Conservation (phyloP, 352 stramenopile species). For the Phytophthora colocasiae region DNA sequence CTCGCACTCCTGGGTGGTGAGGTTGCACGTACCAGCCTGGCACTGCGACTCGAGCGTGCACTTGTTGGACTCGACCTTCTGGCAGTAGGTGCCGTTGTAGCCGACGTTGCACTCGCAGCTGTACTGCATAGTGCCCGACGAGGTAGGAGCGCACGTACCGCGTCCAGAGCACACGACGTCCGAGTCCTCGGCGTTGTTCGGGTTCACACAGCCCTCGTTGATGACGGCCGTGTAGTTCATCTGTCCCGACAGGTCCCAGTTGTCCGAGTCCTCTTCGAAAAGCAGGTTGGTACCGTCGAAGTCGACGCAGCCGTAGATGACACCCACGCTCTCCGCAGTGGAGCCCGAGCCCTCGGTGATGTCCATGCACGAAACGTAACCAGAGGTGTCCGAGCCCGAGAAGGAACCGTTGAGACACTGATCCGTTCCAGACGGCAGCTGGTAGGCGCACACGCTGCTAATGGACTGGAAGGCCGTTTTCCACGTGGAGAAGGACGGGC, state of each 20-base stretch:
- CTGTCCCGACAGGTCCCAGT: conserved; percentile 52
- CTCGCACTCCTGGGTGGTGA: conserved; percentile 67
- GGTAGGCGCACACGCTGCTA: conserved; percentile 74
- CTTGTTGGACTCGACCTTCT: conserved; percentile 78
- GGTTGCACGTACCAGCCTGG: conserved; percentile 70
- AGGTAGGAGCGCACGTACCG: conserved; percentile 65
- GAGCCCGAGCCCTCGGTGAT: conserved; percentile 48
- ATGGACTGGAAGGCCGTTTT: conserved; percentile 67
- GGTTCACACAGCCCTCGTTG: conserved; percentile 66
- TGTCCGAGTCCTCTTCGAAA: conserved; percentile 57
- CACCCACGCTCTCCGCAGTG: conserved; percentile 38
- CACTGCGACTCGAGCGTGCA: conserved; percentile 73
- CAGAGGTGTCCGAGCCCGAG: conserved; percentile 32
- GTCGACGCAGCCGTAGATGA: conserved; percentile 87
- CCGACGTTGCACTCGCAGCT: conserved; percentile 75
- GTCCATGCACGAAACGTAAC: conserved; percentile 48
- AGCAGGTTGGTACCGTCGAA: conserved; percentile 69
- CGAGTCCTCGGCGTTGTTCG: conserved; percentile 56
- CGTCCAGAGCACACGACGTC: conserved; percentile 80
- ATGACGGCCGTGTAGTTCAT: conserved; percentile 75
- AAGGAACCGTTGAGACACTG: conserved; percentile 48
- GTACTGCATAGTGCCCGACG: conserved; percentile 59
- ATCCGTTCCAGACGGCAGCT: conserved; percentile 52
- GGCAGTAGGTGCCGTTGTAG: conserved; percentile 81
- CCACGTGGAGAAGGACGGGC: conserved; percentile 82